Base-by-base conservation (phyloP, 108 stramenopile species). In the Aurantiochytrium sp. region DNA sequence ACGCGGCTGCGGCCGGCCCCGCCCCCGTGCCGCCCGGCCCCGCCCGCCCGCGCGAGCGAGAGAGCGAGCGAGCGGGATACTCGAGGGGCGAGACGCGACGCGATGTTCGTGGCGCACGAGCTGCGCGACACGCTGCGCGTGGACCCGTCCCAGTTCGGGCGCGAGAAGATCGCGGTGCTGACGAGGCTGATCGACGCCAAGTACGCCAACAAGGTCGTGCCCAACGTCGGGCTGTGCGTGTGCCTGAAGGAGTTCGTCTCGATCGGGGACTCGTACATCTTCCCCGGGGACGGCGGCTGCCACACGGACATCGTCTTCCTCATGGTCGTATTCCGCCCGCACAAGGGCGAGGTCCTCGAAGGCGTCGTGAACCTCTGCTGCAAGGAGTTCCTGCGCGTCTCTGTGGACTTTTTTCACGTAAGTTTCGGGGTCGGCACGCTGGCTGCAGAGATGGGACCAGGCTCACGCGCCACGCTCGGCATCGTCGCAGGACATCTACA, bases 121-220 rank as follows among this genome's bases (percentile, higher is more conserved):
- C 39, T 81, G 3, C 39, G 42, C 27, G 73, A 81, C 4, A 81
- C 73, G 73, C 39, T 81, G n/a, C 73, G 73, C 17, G 45, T 81
- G 39, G 42, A 41, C 42, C 73, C 73, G n/a, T 48, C 39, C 10
- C 45, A 81, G 42, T 81, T 81, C 30, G 73, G 73, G 10, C 39
- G 45, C 21, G 45, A 81, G 19, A 41, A 48, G 39, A 12, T 41
- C 42, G 36, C 73, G 42, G 73, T 81, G 73, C 73, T 81, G 42
- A 81, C 73, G 19, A 41, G 45, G 17, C 73, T 81, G 42, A 24
- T 81, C 10, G 73, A 81, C 42, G 36, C 39, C 73, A 81, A 81
- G 73, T 81, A 81, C 39, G 73, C 73, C 42, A 81, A 81, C 73
- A 41, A 48, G 27, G 73, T 81, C 24, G 73, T 81, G 36, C 73